phyloP scores from a whole-genome alignment of 306 rosid species.

The Corylus americana region DNA sequence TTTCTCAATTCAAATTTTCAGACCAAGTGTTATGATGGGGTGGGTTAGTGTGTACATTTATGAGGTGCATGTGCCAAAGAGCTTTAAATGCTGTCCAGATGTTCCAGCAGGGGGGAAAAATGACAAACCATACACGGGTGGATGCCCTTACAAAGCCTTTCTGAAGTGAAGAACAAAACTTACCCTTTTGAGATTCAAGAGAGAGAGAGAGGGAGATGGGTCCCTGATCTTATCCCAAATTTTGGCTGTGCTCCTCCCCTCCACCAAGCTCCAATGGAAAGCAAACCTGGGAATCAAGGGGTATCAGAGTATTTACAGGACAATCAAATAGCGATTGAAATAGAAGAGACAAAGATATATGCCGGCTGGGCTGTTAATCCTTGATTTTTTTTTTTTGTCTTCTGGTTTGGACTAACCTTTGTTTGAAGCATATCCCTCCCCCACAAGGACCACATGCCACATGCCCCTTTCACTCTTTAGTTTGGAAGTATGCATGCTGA shows the following conservation, averaged over 20 bases:
- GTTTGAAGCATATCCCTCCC: conserved; percentile 22
- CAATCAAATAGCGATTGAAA: neutral
- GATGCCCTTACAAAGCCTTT: conserved; percentile 23
- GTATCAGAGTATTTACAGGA: conserved; percentile 24
- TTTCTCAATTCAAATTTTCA: conserved; percentile 29
- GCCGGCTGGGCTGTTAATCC: conserved; percentile 14
- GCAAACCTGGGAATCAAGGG: conserved; percentile 25
- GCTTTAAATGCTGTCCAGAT: conserved; percentile 46
- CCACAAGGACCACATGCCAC: conserved; percentile 50
- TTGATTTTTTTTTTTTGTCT: conserved; percentile 27
- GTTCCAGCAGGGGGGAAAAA: conserved; percentile 28
- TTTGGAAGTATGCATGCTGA: conserved; percentile 1
- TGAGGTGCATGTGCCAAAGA: conserved; percentile 66
- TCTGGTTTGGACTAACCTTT: conserved; percentile 23
- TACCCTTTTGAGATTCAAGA: conserved; percentile 4
- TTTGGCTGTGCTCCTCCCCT: neutral
- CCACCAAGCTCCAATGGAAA: neutral
- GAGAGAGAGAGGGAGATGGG: neutral
- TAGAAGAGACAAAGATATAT: conserved; percentile 25
- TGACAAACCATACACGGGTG: conserved; percentile 22
- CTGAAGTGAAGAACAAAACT: conserved; percentile 27
- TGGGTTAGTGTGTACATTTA: conserved; percentile 45
- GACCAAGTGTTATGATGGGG: conserved; percentile 15
- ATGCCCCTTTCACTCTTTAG: neutral
- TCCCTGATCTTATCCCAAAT: conserved; percentile 38